Conservation (phyloP, 2,329 filamentous ascomycete genomes). For the Teratosphaeria destructans region DNA sequence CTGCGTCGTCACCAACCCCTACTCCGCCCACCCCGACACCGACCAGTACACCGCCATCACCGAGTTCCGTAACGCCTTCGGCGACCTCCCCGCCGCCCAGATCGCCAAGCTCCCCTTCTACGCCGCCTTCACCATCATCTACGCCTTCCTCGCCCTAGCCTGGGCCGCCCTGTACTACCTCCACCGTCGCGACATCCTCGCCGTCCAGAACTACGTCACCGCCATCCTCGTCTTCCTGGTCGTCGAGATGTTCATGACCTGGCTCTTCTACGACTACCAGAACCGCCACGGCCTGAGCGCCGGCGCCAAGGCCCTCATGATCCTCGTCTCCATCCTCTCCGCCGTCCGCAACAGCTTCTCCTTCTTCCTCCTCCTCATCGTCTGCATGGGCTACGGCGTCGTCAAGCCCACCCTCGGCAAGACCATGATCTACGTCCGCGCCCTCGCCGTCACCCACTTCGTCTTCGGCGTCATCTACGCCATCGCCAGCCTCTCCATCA, state of each 20-base stretch:
- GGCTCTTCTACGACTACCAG: slow-evolving; percentile 96
- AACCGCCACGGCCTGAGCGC: slow-evolving; percentile 80
- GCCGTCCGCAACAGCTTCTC: slow-evolving; percentile 94
- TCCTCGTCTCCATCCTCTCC: slow-evolving; percentile 86
- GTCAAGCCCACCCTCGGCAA: slow-evolving; percentile 87
- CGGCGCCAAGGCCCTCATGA: slow-evolving; percentile 74
- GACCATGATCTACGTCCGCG: slow-evolving; percentile 88
- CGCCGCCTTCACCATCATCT: slow-evolving; percentile 84
- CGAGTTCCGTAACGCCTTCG: slow-evolving; percentile 91
- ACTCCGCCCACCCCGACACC: slow-evolving; percentile 46
- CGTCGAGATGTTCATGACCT: slow-evolving; percentile 94
- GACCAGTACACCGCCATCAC: slow-evolving; percentile 62
- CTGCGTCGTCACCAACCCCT: slow-evolving; percentile 73
- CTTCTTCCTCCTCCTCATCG: slow-evolving; percentile 93
- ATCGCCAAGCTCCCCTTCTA: slow-evolving; percentile 98
- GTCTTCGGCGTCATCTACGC: slow-evolving; percentile 91
- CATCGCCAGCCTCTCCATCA: slow-evolving; percentile 77
- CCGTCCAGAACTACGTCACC: slow-evolving; percentile 98
- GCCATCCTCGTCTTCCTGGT: slow-evolving; percentile 91
- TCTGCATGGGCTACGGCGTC: slow-evolving; percentile 98
- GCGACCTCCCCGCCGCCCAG: slow-evolving; percentile 87
- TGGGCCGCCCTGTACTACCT: slow-evolving; percentile 96
- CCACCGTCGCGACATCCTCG: slow-evolving; percentile 83
- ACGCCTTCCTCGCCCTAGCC: slow-evolving; percentile 74
- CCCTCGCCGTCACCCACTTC: slow-evolving; percentile 85